Evolutionary conservation across 345 rosid genomes (phyloP).

Genomic region (Brassica napus): DNA sequence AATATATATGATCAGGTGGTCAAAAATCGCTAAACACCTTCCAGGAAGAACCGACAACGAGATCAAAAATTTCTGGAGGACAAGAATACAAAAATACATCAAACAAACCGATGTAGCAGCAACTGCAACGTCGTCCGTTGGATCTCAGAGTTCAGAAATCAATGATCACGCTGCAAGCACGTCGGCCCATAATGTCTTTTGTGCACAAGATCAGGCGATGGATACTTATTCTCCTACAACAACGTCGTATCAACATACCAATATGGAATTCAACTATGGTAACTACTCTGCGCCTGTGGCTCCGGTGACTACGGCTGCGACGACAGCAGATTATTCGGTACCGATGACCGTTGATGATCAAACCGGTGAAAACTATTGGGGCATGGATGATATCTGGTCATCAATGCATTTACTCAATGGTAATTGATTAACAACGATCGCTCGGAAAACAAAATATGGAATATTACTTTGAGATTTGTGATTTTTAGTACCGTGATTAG

Average conservation of each 20-base stretch:
- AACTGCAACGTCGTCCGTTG: conserved; percentile 39
- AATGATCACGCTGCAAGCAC: conserved; percentile 48
- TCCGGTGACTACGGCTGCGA: conserved; percentile 4
- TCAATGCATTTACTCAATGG: conserved; percentile 68
- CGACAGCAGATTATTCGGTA: conserved; percentile 29
- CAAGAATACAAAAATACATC: conserved; percentile 86
- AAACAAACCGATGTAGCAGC: conserved; percentile 52
- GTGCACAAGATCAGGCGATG: conserved; percentile 44
- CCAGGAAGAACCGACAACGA: conserved; percentile 99
- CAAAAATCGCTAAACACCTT: conserved; percentile 90
- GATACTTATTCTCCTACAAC: conserved; percentile 56
- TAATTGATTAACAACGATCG: conserved; percentile 25
- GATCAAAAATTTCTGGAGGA: conserved; percentile 96
- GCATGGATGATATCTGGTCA: conserved; percentile 84
- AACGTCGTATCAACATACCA: conserved; percentile 41
- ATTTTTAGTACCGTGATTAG: conserved; percentile 35
- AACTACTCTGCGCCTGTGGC: conserved; percentile 19
- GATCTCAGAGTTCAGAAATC: conserved; percentile 45
- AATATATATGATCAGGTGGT: conserved; percentile 56
- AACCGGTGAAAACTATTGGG: conserved; percentile 69
- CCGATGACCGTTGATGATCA: conserved; percentile 43
- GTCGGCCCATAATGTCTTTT: conserved; percentile 49
- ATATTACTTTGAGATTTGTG: conserved; percentile 29
- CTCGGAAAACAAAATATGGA: background rate
- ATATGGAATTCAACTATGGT: conserved; percentile 34